Percentiles rank a stretch among this genome's conserved stretches.
Conservation (phyloP, 83 land plant genomes). For the Diphasiastrum complanatum region DNA sequence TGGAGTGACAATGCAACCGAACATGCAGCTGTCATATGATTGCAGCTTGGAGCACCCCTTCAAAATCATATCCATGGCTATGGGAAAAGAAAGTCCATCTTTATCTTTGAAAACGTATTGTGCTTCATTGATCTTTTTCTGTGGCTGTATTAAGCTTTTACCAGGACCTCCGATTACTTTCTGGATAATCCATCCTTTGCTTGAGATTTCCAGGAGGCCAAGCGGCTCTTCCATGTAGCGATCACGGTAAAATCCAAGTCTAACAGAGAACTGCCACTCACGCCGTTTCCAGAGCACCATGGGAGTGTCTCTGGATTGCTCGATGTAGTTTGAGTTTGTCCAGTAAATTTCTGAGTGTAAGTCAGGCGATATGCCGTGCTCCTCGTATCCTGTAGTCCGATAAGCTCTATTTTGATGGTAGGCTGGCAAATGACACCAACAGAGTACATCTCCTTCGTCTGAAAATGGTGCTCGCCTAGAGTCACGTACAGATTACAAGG, state of each 20-base stretch:
- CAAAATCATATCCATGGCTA: neutral
- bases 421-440: constrained; percentile 7
- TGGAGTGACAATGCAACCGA: neutral
- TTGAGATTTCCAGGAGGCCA: constrained; percentile 1
- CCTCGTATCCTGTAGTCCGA: neutral
- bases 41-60: neutral
- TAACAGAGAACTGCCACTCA: neutral
- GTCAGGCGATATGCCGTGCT: constrained; percentile 3
- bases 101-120: neutral
- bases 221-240: constrained; percentile 4
- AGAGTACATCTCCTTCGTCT: constrained; percentile 7
- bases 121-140: neutral
- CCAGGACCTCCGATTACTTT: neutral
- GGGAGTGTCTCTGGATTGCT: neutral
- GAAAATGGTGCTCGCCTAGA: constrained; percentile 4
- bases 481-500: too few species aligned
- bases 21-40: neutral
- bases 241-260: constrained; percentile 1
- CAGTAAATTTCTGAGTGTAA: constrained; percentile 2
- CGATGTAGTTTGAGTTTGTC: neutral
- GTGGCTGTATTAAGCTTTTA: neutral
- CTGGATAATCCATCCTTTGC: constrained; percentile 1
- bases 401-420: constrained; percentile 1
- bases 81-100: neutral
- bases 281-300: neutral